Evolutionary conservation across 139 green algal species (phyloP).

Genomic region (Desmodesmus armatus): DNA sequence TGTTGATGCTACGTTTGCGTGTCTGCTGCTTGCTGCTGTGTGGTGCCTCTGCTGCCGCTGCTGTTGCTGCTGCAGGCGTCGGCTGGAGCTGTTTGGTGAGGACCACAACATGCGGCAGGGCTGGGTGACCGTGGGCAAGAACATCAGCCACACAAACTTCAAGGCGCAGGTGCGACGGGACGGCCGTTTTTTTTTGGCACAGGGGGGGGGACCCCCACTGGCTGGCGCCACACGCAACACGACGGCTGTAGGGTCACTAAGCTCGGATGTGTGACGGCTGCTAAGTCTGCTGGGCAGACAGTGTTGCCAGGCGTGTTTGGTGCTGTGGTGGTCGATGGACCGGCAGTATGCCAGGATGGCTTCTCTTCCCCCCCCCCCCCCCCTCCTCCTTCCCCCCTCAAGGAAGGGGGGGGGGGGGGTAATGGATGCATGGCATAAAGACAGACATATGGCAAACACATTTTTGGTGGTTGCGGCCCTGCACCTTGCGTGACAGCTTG

Average conservation of each 20-base stretch:
- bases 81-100: constrained; percentile 90
- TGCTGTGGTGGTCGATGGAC: neutral
- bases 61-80: constrained; percentile 45
- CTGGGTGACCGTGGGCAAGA: constrained; percentile 84
- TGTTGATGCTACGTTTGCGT: no score
- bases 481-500: no score
- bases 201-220: neutral
- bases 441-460: no score
- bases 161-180: constrained; percentile 57
- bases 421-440: no score
- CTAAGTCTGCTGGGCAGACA: neutral
- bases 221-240: neutral
- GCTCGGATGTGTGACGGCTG: neutral
- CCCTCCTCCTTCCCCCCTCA: no score
- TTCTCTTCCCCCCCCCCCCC: no score
- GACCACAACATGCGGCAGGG: constrained; percentile 89
- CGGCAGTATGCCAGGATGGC: neutral
- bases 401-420: no score
- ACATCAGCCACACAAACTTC: constrained; percentile 82
- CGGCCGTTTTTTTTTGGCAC: neutral
- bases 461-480: no score
- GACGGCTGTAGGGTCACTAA: neutral
- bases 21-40: no score
- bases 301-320: neutral
- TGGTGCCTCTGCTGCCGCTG: neutral